Conservation (phyloP, 169 alveolate species). For the Plasmodium fragile region DNA sequence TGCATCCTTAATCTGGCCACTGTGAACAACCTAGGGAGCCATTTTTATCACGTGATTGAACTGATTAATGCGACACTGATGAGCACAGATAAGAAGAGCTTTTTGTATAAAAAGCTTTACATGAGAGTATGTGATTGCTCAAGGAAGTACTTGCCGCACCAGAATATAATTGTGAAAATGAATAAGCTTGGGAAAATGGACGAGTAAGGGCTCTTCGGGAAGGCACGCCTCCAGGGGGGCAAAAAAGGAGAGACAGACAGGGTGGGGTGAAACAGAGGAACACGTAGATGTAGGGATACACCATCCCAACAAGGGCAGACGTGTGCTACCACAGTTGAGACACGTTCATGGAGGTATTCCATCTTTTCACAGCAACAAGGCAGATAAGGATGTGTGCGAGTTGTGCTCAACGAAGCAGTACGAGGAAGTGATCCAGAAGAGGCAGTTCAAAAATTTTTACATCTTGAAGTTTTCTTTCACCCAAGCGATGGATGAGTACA, state of each 20-base stretch:
- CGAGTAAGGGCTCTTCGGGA: constrained; percentile 12
- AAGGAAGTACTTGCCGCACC: constrained; percentile 32
- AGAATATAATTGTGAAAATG: constrained; percentile 37
- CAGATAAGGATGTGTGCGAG: constrained; percentile 26
- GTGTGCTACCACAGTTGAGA: background rate
- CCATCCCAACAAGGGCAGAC: background rate
- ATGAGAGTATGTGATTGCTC: constrained; percentile 72
- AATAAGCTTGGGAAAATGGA: constrained; percentile 41
- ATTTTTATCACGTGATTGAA: constrained; percentile 46
- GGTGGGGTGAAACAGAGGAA: background rate
- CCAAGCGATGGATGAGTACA: constrained; percentile 41
- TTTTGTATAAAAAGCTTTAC: constrained; percentile 42
- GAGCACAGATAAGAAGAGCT: constrained; percentile 50
- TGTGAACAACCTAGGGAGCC: constrained; percentile 15
- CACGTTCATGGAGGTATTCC: background rate
- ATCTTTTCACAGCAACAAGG: constrained; percentile 12
- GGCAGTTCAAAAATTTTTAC: constrained; percentile 52
- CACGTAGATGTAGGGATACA: background rate
- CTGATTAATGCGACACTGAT: constrained; percentile 53
- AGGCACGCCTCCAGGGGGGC: background rate
- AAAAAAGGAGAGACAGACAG: background rate
- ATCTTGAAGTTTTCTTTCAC: constrained; percentile 55
- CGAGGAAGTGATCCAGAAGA: constrained; percentile 42
- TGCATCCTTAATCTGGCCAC: constrained; percentile 35
- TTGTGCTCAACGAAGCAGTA: constrained; percentile 51